Percentiles rank a stretch among this genome's conserved stretches.
These are phyloP conservation scores for Albugo laibachii DNA, from an alignment of 352 stramenopile genomes.

Conservation along the genomic window DNA sequence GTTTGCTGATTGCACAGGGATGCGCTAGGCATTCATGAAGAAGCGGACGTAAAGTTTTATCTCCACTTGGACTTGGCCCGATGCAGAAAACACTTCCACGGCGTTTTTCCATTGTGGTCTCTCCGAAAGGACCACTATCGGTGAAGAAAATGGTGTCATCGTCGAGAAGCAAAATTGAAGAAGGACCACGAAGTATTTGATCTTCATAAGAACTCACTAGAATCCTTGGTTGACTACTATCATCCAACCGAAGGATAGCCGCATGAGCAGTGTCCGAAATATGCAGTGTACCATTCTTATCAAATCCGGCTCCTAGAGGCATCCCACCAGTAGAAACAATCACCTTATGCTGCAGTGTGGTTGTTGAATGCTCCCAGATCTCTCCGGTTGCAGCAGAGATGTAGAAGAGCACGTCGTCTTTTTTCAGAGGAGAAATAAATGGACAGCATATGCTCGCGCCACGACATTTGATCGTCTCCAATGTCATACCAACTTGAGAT, in stretches of 20 bases:
- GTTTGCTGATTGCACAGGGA: slow-evolving; percentile 37
- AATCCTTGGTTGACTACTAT: slow-evolving; percentile 27
- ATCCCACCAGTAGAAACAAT: slow-evolving; percentile 50
- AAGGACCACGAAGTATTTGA: slow-evolving; percentile 46
- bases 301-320: slow-evolving; percentile 41
- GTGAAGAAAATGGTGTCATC: slow-evolving; percentile 60
- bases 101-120: slow-evolving; percentile 67
- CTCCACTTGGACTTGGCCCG: slow-evolving; percentile 29
- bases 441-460: slow-evolving; percentile 58
- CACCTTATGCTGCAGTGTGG: slow-evolving; percentile 21
- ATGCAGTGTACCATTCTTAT: slow-evolving; percentile 32
- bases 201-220: slow-evolving; percentile 76
- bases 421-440: slow-evolving; percentile 17
- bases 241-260: slow-evolving; percentile 47
- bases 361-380: slow-evolving; percentile 20
- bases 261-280: slow-evolving; percentile 50
- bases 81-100: slow-evolving; percentile 67
- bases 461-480: slow-evolving; percentile 27
- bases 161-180: slow-evolving; percentile 27
- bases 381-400: slow-evolving; percentile 51
- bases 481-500: slow-evolving; percentile 2
- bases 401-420: slow-evolving; percentile 27
- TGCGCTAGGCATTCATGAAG: slow-evolving; percentile 60
- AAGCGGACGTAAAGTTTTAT: slow-evolving; percentile 51
- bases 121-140: slow-evolving; percentile 62